Percentiles rank a stretch among this genome's conserved stretches.
These are phyloP conservation scores for Nakazawaea peltata DNA, from an alignment of 805 yeast genomes.

Conservation along the genomic window DNA sequence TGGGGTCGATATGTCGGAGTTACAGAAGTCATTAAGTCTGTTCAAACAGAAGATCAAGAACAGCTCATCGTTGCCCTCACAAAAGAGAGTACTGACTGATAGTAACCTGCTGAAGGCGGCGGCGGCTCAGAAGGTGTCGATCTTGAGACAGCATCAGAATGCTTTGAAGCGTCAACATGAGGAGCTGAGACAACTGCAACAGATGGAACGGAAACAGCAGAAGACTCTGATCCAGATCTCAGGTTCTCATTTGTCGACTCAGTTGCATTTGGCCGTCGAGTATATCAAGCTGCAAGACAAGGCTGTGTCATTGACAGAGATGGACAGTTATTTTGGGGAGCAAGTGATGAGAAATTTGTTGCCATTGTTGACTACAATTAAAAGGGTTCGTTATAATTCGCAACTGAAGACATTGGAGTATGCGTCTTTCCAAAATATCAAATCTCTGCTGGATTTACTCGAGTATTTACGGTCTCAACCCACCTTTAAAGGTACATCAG, in stretches of 20 bases:
- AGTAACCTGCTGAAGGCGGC: neutral
- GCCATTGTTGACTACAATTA: constrained; percentile 66
- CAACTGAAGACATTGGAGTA: constrained; percentile 66
- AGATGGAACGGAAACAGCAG: neutral
- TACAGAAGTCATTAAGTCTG: constrained; percentile 41
- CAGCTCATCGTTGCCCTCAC: constrained; percentile 32
- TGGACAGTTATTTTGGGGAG: constrained; percentile 59
- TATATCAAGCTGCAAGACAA: constrained; percentile 65
- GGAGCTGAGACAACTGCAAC: constrained; percentile 13
- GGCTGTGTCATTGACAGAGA: constrained; percentile 58
- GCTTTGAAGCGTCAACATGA: constrained; percentile 15
- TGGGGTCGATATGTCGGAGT: constrained; percentile 9
- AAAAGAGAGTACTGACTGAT: constrained; percentile 19
- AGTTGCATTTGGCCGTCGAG: constrained; percentile 86
- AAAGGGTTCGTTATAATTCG: constrained; percentile 65
- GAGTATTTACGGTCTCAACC: constrained; percentile 70
- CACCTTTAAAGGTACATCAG: constrained; percentile 81
- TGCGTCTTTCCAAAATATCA: constrained; percentile 82
- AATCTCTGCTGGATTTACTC: constrained; percentile 69
- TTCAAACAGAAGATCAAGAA: constrained; percentile 53
- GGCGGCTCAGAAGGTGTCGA: constrained; percentile 3
- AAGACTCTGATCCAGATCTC: constrained; percentile 8
- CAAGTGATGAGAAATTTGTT: constrained; percentile 57
- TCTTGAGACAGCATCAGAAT: constrained; percentile 11
- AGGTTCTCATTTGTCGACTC: constrained; percentile 70